Base-by-base conservation (phyloP, 345 rosid genomes). In the Bretschneidera sinensis region DNA sequence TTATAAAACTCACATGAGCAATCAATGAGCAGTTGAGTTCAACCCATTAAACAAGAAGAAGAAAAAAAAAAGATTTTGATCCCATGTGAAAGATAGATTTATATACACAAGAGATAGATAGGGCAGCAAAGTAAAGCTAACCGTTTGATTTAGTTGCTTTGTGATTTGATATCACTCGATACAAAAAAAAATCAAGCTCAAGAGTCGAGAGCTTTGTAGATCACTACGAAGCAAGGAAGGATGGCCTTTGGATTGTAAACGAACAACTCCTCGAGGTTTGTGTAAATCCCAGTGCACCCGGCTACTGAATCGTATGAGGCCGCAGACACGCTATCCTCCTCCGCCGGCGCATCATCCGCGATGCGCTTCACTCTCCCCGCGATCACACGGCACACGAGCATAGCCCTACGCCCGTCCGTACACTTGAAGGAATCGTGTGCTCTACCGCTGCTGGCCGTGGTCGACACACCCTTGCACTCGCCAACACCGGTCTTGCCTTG, bases 381-480 rank as follows among this genome's bases (percentile, higher is more conserved):
- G 6, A 94, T 88, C 74, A 94, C 99, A 6, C 99, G 97, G 43
- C 99, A 90, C 52, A 94, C 97, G 48, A 94, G 76, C 99, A 94
- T 94, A 31, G 90, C 99, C 65, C 87, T 82, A 16, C 86, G 76
- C 9, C 78, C 87, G n/a, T 81, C 91, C 49, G 71, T 74, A 71
- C 85, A 75, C 21, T 17, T 48, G 48, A 87, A 59, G 3, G 83
- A 84, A 55, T 94, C 97, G 63, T 94, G 97, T 48, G 97, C 97
- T 80, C 94, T 79, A 6, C 99, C 96, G 59, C 99, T 94, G 45
- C 96, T 90, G n/a, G 97, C 97, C 57, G 86, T 92, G 55, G 98
- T 92, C 60, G 81, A 50, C 5, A 92, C 75, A 0, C 91, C 97
- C 14, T 70, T 73, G 60, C 25, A 16, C 0, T 59, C 67, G 43